Percentiles rank a stretch among this genome's conserved stretches.
phyloP scores from a whole-genome alignment of 305 asterid genomes.

The Solanum chacoense region DNA sequence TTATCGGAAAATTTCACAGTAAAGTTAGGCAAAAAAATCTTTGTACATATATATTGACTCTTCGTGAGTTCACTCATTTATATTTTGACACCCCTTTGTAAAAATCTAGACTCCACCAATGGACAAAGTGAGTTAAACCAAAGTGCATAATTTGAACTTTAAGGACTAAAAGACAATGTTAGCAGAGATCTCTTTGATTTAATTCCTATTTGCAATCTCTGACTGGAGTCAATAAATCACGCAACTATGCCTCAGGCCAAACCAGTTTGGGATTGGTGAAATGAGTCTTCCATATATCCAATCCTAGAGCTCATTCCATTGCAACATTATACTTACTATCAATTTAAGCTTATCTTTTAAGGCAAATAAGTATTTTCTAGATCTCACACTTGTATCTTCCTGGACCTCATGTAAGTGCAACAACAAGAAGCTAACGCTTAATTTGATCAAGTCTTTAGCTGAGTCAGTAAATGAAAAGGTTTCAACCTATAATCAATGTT shows the following conservation, averaged over 20 bases:
- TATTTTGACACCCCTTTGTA: neutral
- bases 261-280: neutral
- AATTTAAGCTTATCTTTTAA: neutral
- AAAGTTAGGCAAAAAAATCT: neutral
- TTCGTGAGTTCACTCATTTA: neutral
- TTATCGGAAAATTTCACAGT: neutral
- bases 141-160: neutral
- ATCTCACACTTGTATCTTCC: neutral
- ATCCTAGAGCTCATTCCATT: neutral
- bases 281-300: neutral
- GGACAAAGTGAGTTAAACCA: neutral
- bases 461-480: neutral
- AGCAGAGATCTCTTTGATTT: neutral
- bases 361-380: neutral
- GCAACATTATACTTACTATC: neutral
- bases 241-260: neutral
- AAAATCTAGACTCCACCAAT: neutral
- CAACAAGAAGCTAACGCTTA: neutral
- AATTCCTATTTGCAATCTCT: neutral
- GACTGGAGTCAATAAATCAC: neutral
- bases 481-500: neutral
- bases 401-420: neutral
- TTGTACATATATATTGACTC: neutral
- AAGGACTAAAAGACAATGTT: neutral
- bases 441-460: neutral